phyloP scores from a whole-genome alignment of 2,329 filamentous ascomycete species.

The Leptosphaerulina australis region DNA sequence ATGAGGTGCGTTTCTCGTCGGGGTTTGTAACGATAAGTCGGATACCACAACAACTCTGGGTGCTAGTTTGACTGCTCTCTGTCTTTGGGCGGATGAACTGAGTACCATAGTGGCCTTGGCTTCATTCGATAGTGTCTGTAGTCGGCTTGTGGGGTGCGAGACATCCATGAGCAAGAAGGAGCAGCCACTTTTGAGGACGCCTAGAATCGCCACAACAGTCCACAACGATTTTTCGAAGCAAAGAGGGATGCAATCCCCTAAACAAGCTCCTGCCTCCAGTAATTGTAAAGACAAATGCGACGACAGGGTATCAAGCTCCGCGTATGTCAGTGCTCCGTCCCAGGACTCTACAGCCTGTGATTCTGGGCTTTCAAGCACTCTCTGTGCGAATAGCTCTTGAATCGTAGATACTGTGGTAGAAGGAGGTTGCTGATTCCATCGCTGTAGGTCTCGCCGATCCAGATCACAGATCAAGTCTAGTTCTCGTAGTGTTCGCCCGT shows the following conservation, averaged over 20 bases:
- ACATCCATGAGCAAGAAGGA: slow-evolving; percentile 38
- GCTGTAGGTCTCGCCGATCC: slow-evolving; percentile 2
- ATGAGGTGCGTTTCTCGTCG: neutral
- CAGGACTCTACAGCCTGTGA: slow-evolving; percentile 7
- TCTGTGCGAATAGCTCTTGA: neutral
- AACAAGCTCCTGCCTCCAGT: slow-evolving; percentile 12
- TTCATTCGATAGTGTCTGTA: neutral
- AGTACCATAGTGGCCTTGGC: neutral
- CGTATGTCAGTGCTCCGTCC: slow-evolving; percentile 23
- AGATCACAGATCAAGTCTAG: slow-evolving; percentile 1
- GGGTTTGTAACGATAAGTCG: neutral
- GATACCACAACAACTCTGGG: neutral
- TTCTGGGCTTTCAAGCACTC: neutral
- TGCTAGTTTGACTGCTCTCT: neutral
- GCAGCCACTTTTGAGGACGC: slow-evolving; percentile 51
- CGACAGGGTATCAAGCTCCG: slow-evolving; percentile 17
- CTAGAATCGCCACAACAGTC: slow-evolving; percentile 47
- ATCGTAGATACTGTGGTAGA: neutral
- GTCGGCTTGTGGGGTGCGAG: slow-evolving; percentile 22
- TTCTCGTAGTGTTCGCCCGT: neutral
- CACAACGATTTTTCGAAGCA: slow-evolving; percentile 31
- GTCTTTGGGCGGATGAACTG: neutral
- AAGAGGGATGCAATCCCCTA: slow-evolving; percentile 23
- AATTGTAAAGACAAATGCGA: neutral
- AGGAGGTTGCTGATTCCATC: slow-evolving; percentile 3